Base-by-base conservation (phyloP, 768 basidiomycete species). In the Rhodocollybia butyracea region DNA sequence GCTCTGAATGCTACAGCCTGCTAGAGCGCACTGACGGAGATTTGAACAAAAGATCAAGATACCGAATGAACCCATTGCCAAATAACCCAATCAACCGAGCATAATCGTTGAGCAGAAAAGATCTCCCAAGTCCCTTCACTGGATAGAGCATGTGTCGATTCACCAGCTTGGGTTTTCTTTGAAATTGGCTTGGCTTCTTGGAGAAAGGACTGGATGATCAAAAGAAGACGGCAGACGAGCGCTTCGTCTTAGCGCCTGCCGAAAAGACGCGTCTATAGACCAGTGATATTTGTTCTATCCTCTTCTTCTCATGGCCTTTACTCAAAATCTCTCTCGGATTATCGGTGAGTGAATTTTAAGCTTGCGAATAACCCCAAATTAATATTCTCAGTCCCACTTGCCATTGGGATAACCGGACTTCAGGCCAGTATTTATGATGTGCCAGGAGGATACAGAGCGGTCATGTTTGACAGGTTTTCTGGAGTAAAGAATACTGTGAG, bases 391-490 rank as follows among this genome's bases (percentile, higher is more conserved):
- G 79, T 81, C n/a, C 78, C 80, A 46, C 62, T 81, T 51, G 76
- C 75, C 43, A 67, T 83, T 31, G 76, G 76, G 54, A 64, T 74
- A 48, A 76, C 70, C 32, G 68, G 67, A 22, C 62, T 76, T 45
- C 77, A 80, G 63, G 74, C 82, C 51, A 85, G 82, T 57, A 71
- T 82, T 34, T 81, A 83, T 55, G 80, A 82, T 76, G 94, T 97
- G 39, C 95, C 95, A 46, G 83, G 95, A 62, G 95, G 95, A 40
- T 94, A 86, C 73, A 81, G 90, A 55, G 95, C 95, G 34, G 95
- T 99, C 60, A 95, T 98, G 89, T 98, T 99, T 73, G 96, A 98
- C 73, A 81, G 96, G 64, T 98, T 99, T 68, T 82, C 89, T 43
- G 95, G 94, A 65, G 95, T 97, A 47, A 86, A 87, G 71, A 79